Percentiles rank a stretch among this genome's conserved stretches.
Evolutionary conservation across 2,329 filamentous ascomycete genomes (phyloP).

Genomic region (Pseudogymnoascus sp.): DNA sequence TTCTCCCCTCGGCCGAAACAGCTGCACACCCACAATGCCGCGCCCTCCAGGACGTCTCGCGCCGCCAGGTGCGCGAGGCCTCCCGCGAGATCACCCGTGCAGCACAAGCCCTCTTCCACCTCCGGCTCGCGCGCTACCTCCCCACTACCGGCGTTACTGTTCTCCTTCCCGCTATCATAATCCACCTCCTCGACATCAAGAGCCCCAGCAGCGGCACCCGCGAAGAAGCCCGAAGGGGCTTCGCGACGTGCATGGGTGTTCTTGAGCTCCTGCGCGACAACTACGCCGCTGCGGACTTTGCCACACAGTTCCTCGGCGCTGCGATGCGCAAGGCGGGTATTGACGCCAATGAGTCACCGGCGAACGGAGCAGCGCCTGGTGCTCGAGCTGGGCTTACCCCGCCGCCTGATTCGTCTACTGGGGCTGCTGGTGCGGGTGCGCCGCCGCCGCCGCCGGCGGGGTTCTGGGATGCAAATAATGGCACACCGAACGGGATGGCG

Average conservation of each 20-base stretch:
- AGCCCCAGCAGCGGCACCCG: constrained; percentile 65
- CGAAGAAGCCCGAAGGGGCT: constrained; percentile 66
- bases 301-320: constrained; percentile 88
- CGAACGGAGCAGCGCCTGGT: neutral
- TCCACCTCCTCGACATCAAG: constrained; percentile 88
- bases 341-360: constrained; percentile 16
- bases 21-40: constrained; percentile 42
- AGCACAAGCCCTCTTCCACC: constrained; percentile 64
- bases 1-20: constrained; percentile 63
- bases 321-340: constrained; percentile 82
- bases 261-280: constrained; percentile 81
- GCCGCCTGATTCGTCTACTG: neutral
- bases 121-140: constrained; percentile 68
- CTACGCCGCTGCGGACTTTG: constrained; percentile 90
- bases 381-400: neutral
- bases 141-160: constrained; percentile 89
- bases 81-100: constrained; percentile 81
- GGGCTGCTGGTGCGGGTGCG: neutral
- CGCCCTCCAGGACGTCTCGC: constrained; percentile 73
- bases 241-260: constrained; percentile 87
- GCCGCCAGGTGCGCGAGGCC: constrained; percentile 72
- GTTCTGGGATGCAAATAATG: neutral
- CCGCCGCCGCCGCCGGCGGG: neutral
- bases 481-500: neutral
- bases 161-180: constrained; percentile 85